Base-by-base conservation (phyloP, 352 stramenopile species). In the Globisporangium barbulae region DNA sequence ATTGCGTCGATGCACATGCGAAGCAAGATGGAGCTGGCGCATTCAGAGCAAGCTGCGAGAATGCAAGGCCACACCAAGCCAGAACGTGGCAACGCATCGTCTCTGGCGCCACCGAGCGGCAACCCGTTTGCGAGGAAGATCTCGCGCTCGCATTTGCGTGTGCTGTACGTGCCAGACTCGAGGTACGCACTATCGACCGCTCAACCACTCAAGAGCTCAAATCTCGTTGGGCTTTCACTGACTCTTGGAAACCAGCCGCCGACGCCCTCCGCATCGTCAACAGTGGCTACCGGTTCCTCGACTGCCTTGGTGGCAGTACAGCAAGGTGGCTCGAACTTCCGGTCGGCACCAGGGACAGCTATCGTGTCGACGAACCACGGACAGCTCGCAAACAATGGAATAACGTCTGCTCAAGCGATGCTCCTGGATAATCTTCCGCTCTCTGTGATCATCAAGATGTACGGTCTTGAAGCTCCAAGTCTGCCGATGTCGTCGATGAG, bases 1-100 rank as follows among this genome's bases (percentile, higher is more conserved):
- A 91, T 94, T 59, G 88, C 88, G 4, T 96, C 88, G 42, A 93
- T 90, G 76, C 88, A 96, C 61, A 94, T 96, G 88, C 78, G 81
- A n/a, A 94, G 79, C 57, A 96, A 94, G 59, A 81, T 96, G 67
- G 79, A 96, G 67, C 73, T 94, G 41, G 80, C 83, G 9, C 83
- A 92, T 33, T 91, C 81, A 0, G 88, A 96, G 63, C 88, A 96
- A 69, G 74, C 72, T 25, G 83, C 79, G 5, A 72, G 83, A 31
- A 88, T 94, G 74, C 79, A 90, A 67, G 71, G 73, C 1, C 69
- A 74, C 48, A 62, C 62, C 10, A 79, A 75, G 58, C 71, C 61
- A 35, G 78, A 81, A 7, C 69, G 77, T 49, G 30, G 70, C 62
- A 12, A 63, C 71, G 17, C 64, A 13, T 68, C 63, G 30, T 59